These are phyloP conservation scores for Geranium incanum DNA, from an alignment of 441 rosid genomes.

Conservation along the genomic window DNA sequence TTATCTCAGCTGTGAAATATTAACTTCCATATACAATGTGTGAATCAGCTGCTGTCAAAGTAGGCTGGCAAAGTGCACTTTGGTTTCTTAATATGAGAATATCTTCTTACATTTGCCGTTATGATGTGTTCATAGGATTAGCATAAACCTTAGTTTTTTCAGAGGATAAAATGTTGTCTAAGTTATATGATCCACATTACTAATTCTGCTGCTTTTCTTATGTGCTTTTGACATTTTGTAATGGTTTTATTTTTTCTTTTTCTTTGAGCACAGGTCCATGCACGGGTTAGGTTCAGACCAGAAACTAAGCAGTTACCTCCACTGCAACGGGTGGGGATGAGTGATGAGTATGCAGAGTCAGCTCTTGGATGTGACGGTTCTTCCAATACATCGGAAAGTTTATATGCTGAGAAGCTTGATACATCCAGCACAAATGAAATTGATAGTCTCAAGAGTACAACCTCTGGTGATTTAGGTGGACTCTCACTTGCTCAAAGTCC, in stretches of 20 bases:
- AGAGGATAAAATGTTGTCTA: background rate
- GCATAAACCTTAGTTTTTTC: background rate
- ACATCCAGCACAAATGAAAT: conserved; percentile 63
- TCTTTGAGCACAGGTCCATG: conserved; percentile 41
- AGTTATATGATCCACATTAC: background rate
- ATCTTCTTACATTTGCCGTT: background rate
- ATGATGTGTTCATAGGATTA: background rate
- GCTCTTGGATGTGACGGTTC: conserved; percentile 79
- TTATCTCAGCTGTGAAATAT: background rate
- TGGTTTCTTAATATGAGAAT: background rate
- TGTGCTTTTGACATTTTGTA: conserved; percentile 7
- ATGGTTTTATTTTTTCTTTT: background rate
- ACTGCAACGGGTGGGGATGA: conserved; percentile 40
- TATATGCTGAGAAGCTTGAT: conserved; percentile 84
- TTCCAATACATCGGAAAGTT: conserved; percentile 79
- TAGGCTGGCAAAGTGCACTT: background rate
- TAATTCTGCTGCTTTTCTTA: background rate
- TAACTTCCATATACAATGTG: background rate
- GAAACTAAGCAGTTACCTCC: conserved; percentile 45
- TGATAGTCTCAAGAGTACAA: conserved; percentile 69
- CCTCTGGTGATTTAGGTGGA: conserved; percentile 74
- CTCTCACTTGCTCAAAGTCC: conserved; percentile 47
- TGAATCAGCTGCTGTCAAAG: background rate
- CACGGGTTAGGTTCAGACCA: conserved; percentile 57
- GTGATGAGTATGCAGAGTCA: conserved; percentile 56